A percentile compares a stretch with the other conserved stretches of the same genome.
Conservation (phyloP, 2,329 filamentous ascomycete genomes). For the Trichoderma aggressivum region DNA sequence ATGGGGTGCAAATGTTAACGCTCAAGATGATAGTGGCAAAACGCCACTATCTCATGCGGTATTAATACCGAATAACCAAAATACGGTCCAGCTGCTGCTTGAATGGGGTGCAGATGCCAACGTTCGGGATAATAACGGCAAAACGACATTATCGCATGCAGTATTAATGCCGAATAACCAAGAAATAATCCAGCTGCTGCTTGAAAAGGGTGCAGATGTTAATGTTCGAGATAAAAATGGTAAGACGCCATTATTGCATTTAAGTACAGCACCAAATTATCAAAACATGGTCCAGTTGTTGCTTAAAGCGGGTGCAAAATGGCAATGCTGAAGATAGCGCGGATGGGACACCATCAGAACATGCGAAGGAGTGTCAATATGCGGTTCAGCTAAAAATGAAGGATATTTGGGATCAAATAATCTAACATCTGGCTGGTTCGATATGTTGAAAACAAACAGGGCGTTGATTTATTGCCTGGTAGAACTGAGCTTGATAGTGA, state of each 20-base stretch:
- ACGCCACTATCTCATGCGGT: neutral
- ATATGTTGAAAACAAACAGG: too few species aligned
- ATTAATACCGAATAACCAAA: too few species aligned
- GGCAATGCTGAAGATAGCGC: too few species aligned
- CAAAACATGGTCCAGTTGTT: neutral
- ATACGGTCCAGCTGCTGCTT: neutral
- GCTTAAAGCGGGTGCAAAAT: neutral
- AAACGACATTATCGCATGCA: neutral
- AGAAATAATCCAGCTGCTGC: neutral
- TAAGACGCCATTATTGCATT: neutral
- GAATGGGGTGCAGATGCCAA: neutral
- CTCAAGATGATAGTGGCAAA: neutral
- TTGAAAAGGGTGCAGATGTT: neutral
- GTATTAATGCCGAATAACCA: too few species aligned
- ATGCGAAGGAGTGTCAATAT: too few species aligned
- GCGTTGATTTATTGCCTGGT: too few species aligned
- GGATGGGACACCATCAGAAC: too few species aligned
- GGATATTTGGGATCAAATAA: too few species aligned
- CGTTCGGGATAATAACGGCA: neutral
- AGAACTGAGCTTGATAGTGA: too few species aligned
- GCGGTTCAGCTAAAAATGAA: too few species aligned
- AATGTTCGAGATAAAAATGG: neutral
- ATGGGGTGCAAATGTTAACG: neutral
- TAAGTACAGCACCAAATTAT: neutral
- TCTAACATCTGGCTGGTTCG: too few species aligned